Evolutionary conservation across 768 basidiomycete genomes (phyloP), one percentile per base, ranked within the genome.

Genomic region (Leccinellum luteum): DNA sequence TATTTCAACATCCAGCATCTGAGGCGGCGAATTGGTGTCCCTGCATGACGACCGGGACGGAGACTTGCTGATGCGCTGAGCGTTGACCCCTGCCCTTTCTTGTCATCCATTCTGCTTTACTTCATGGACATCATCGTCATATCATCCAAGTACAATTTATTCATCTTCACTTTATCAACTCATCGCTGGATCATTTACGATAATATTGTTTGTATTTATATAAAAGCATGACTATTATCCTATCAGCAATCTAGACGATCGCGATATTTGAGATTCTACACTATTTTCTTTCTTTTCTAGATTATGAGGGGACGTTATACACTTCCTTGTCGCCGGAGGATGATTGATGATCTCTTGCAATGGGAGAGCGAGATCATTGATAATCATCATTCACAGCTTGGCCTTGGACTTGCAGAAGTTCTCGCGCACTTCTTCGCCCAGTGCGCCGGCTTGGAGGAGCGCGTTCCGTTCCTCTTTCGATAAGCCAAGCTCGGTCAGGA

Each of bases 401-500:
- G 60, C 58, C 56, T 19, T 64, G 57, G 59, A 54, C 47, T 63
- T 58, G 38, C 44, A 6, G 3, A 53, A 30, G 17, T 52, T 54
- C 28, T 63, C 66, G 51, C 53, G 67, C 10, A 62, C 59, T 48
- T 71, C 66, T 55, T 74, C 68, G 14, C 78, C 79, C 52, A 86
- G 69, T 10, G 79, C 83, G 21, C 85, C 84, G 2, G 79, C 77
- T 14, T 64, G 60, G 6, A 69, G 65, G 55, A 88, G 76, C 48
- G 62, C 58, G 56, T 63, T 64, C 47, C 74, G 64, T 57, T 85
- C 76, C 9, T 60, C 63, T n/a, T 69, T 64, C n/a, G 72, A 73
- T 17, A 85, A 38, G 2, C 84, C 85, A 35, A 83, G 59, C 59
- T 84, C 86, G 13, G 51, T 59, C 27, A 89, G 74, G 34, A 89